Evolutionary conservation across 345 rosid genomes (phyloP), one percentile per base, ranked within the genome.

Genomic region (Eucalyptus tenuipes): DNA sequence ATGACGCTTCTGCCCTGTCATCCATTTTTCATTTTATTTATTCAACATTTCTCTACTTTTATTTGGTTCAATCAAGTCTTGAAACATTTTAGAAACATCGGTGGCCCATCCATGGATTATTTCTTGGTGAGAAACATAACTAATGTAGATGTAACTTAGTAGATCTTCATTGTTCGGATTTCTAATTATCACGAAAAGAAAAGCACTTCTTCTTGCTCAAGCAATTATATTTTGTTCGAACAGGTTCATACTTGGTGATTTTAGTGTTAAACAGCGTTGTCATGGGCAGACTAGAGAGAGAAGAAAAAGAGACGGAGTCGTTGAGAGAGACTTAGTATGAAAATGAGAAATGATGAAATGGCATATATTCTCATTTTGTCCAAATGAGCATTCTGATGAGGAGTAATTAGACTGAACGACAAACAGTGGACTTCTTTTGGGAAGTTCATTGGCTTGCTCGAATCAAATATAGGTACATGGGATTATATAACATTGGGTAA

Each of bases 251-350:
- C 25, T 33, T 5, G 20, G 81, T 22, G 81, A 71, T 71, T 71
- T 66, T 71, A 68, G 24, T 9, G 25, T 37, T 37, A 33, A 68
- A 20, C 25, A 33, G 25, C 81, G 0, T 33, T 66, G 79, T 31
- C 79, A 66, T 66, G 22, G 22, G 79, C 22, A 15, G 79, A 15
- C 12, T 31, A 31, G 42, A 66, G 79, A 64, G 79, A 66, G 22
- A 66, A 15, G 40, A 66, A 8, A 66, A 66, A 31, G 40, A 66
- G 12, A 31, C 2, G 11, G 79, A 31, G 5, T 66, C 3, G 7
- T 33, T 7, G 22, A 66, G 79, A n/a, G 79, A 0, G 61, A 55
- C 0, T 4, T 15, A 0, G 22, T 31, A 15, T n/a, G 37, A 66
- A n/a, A 31, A 66, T 66, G 40, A 66, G 79, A 66, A 15, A n/a